Conservation (phyloP, 2,329 filamentous ascomycete genomes). For the Alternaria sp. region DNA sequence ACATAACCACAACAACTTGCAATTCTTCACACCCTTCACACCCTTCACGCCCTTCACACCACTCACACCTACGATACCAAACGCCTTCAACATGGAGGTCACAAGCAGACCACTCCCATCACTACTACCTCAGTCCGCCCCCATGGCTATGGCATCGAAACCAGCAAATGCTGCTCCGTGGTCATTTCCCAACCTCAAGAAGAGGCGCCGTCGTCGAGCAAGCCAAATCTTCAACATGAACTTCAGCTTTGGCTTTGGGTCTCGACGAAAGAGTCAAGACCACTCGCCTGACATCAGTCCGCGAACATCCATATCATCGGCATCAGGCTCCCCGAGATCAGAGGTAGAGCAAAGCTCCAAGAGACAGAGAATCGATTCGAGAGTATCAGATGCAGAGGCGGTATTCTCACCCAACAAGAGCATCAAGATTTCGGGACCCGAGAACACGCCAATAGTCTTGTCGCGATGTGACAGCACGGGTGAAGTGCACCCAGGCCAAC, state of each 20-base stretch:
- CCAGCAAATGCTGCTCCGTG: constrained; percentile 9
- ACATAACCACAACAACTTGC: background rate
- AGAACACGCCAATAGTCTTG: background rate
- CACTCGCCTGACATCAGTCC: constrained; percentile 23
- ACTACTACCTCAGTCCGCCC: background rate
- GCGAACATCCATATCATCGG: constrained; percentile 19
- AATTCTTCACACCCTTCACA: background rate
- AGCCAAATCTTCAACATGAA: constrained; percentile 22
- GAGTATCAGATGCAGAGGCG: constrained; percentile 1
- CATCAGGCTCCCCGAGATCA: background rate
- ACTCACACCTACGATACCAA: constrained; percentile 7
- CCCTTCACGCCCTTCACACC: background rate
- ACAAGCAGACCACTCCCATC: constrained; percentile 10
- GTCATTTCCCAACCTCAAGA: constrained; percentile 15
- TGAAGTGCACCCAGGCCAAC: constrained; percentile 22
- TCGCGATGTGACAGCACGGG: background rate
- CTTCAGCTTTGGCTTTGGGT: constrained; percentile 19
- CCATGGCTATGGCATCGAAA: background rate
- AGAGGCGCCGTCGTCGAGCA: constrained; percentile 11
- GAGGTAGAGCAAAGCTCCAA: constrained; percentile 16
- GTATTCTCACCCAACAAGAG: background rate
- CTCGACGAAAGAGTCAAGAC: constrained; percentile 12
- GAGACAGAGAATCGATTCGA: constrained; percentile 21
- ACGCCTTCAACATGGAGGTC: constrained; percentile 15
- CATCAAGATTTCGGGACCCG: background rate